Evolutionary conservation across 257 asterid species (phyloP), one percentile per base, ranked within the genome.

Genomic region (Lavandula angustifolia): DNA sequence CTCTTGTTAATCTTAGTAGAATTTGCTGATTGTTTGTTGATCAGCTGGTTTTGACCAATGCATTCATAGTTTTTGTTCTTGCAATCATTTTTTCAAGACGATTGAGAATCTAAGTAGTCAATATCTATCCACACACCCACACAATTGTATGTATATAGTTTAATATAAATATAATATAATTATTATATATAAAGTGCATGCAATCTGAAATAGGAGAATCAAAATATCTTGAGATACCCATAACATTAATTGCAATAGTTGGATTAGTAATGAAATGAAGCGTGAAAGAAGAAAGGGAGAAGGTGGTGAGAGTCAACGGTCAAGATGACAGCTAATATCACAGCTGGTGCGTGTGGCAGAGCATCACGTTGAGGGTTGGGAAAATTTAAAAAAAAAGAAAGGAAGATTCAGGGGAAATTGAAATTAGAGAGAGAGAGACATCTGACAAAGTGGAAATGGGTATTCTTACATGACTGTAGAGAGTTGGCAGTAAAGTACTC

Each of bases 381-480:
- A 16, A 2, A 60, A 27, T 34, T 32, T 9, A 27, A 2, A 48
- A 2, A 47, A 16, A 11, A 12, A 37, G 9, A 9, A 7, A 64
- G 11, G 7, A 9, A 68, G 49, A 53, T 17, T 18, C 18, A 34
- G 49, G 27, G 13, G 41, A 16, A 43, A 43, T 27, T 13, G 11
- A 64, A 5, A 10, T 43, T 0, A 3, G 22, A 70, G 29, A 31
- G 32, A 12, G 38, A 60, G 16, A 8, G 35, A 49, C 46, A 74
- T 71, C 87, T 78, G 90, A 79, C 87, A 84, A 72, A 69, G 62
- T n/a, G 81, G 74, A 80, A 81, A 83, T 83, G 84, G 86, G 84
- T 61, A 66, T 74, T 66, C 78, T 82, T 52, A 74, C 73, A 80
- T 80, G 71, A 73, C 68, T 67, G 81, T 68, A 43, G 77, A 68